These are phyloP conservation scores for Oidiodendron maius DNA, from an alignment of 495 filamentous ascomycete genomes.

Conservation along the genomic window DNA sequence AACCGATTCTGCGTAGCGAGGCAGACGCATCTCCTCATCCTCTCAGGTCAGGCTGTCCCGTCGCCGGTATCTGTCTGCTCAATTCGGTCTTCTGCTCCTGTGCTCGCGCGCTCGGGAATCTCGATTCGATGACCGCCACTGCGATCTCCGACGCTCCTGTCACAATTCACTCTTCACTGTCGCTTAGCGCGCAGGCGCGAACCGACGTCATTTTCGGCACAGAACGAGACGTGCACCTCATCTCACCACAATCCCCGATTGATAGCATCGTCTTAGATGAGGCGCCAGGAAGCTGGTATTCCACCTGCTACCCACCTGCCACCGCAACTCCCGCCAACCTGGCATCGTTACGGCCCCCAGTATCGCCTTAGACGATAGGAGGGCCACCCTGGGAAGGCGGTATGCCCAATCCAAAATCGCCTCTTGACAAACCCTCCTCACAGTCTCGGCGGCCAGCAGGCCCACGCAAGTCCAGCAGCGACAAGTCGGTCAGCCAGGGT, in stretches of 20 bases:
- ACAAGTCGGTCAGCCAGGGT: conserved; percentile 11
- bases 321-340: neutral
- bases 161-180: too few species aligned
- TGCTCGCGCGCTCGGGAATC: neutral
- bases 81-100: too few species aligned
- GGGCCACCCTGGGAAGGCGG: conserved; percentile 15
- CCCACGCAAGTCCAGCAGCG: conserved; percentile 15
- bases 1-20: too few species aligned
- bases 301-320: too few species aligned
- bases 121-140: neutral
- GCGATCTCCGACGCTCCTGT: neutral
- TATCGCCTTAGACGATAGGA: neutral
- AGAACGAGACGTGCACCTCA: conserved; percentile 7
- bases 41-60: too few species aligned
- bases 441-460: conserved; percentile 17
- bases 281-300: too few species aligned
- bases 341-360: neutral
- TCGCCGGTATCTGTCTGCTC: too few species aligned
- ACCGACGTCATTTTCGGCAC: neutral
- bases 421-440: conserved; percentile 19
- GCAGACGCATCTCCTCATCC: too few species aligned
- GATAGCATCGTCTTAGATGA: conserved; percentile 10
- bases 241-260: neutral
- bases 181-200: too few species aligned
- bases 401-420: conserved; percentile 24